Evolutionary conservation across 2,329 filamentous ascomycete species (phyloP), one percentile per base, ranked within the genome.

Genomic region (Fusarium sp.): DNA sequence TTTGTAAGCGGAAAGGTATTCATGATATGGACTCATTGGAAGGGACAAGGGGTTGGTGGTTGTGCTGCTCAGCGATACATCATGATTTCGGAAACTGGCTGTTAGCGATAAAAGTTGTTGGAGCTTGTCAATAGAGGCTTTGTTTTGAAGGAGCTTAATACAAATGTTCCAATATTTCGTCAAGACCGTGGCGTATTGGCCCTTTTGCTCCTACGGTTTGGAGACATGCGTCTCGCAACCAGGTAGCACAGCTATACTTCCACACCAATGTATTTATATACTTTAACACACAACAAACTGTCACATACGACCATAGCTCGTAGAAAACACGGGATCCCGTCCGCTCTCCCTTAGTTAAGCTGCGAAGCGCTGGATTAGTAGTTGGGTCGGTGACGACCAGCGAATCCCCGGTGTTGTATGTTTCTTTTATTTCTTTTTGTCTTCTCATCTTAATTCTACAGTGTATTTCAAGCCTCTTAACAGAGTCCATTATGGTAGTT

Each of bases 261-360:
- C 10, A 30, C n/a, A 6, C 9, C 9, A 4, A 5, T 11, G 5
- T 43, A 16, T 21, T 21, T 37, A n/a, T 25, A 28, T 7, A 2
- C 2, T 14, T 2, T 0, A 16, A 20, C 16, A 3, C 3, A 13
- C 4, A 4, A 16, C 2, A 28, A 9, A 27, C 9, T 8, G 34
- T 3, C 21, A 40, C 32, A 51, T 40, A 51, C 32, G 30, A 40
- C 48, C 48, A 51, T 5, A 40, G 48, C 48, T 51, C 32, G 30
- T 23, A 51, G 32, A 51, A n/a, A 40, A 51, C 23, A 40, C 48
- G 48, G 32, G 32, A 51, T 27, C 48, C 69, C 28, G 63, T 48
- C 46, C n/a, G n/a, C 23, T 47, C n/a, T 14, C 18, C 8, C 4
- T 47, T n/a, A 12, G 13, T 20, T 37, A 37, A 37, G 34, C 34